Evolutionary conservation across 768 basidiomycete genomes (phyloP), one percentile per base, ranked within the genome.

Genomic region (Amanita subjunquillea): DNA sequence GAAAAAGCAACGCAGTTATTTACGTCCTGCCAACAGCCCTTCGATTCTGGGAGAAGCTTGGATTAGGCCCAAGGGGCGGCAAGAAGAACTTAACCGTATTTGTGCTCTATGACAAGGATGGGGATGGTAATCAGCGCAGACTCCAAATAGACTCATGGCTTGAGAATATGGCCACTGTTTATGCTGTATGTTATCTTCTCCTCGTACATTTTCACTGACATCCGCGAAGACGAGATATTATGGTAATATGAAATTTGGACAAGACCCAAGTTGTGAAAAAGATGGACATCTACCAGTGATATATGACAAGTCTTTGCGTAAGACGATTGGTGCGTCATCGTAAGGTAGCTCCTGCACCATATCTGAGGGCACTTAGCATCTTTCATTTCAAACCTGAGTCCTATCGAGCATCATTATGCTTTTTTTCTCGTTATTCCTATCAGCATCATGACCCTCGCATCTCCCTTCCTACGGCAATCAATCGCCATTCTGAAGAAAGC

Each of bases 1-100:
- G 78, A 2, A 88, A 87, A 60, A 77, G 78, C 2, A 82, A 83
- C 36, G 74, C 79, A 3, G 65, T 89, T 25, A 70, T 92, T n/a
- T 80, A 89, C 39, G 64, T 88, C 15, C 64, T 79, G 12, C 83
- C 88, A 2, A 66, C 87, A 3, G 84, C 88, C 0, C 61, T 92
- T 22, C 75, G 83, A 2, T 92, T 91, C 63, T 92, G 91, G 90
- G 84, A 87, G 58, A 92, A 90, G 63, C 73, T 91, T 10, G 88
- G 87, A 0, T 62, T 93, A 41, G 72, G 73, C 13, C 91, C 91
- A 0, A 73, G 76, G 44, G 76, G 76, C 34, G 91, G 91, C 6
- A 70, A 68, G 53, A 91, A 92, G 66, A 74, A 91, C 57, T 72
- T 87, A 3, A 75, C 72, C 1, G 78, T 77, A 1, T 88, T 82